Evolutionary conservation across 2,329 filamentous ascomycete species (phyloP), one percentile per base, ranked within the genome.

Genomic region (Clonostachys rosea): DNA sequence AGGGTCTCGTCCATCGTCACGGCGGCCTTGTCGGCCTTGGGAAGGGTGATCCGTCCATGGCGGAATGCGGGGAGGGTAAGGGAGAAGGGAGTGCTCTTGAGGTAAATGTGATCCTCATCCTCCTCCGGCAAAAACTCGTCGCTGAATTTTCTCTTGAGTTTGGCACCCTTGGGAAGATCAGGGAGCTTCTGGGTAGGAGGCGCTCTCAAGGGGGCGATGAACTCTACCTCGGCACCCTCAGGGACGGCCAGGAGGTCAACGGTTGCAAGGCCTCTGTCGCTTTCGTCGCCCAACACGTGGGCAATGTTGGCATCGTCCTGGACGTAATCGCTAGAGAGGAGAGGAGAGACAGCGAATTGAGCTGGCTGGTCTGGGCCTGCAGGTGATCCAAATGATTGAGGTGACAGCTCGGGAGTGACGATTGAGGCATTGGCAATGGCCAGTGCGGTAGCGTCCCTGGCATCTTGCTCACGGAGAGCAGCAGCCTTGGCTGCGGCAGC

Each of bases 31-130:
- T 78, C 72, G 4, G 67, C 60, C 54, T 73, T 75, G 45, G 69
- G 57, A 43, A 83, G 61, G 4, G 76, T 70, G 51, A 84, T 79
- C 4, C 71, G 72, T 0, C 80, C 81, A 51, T 84, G 81, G 8
- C 67, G 68, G 55, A 79, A 78, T 3, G 59, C 56, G 1, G 78
- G 76, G 16, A 67, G 70, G 1, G 69, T 76, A 24, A 74, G 48
- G 0, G 76, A 78, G 52, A 66, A 79, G 0, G 71, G 68, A 0
- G 76, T 76, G 43, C 69, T 75, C 46, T 63, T 64, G 42, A 76
- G 63, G 53, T 72, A 77, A 35, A 80, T 56, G 47, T 69, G 72
- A 35, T 76, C 73, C 3, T 74, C 70, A 11, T 66, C 62, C 14
- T 66, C 63, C 5, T 60, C 56, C 13, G 60, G 54, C 24, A 30